These are phyloP conservation scores for Carallia brachiata DNA, from an alignment of 345 rosid species.

Conservation along the genomic window DNA sequence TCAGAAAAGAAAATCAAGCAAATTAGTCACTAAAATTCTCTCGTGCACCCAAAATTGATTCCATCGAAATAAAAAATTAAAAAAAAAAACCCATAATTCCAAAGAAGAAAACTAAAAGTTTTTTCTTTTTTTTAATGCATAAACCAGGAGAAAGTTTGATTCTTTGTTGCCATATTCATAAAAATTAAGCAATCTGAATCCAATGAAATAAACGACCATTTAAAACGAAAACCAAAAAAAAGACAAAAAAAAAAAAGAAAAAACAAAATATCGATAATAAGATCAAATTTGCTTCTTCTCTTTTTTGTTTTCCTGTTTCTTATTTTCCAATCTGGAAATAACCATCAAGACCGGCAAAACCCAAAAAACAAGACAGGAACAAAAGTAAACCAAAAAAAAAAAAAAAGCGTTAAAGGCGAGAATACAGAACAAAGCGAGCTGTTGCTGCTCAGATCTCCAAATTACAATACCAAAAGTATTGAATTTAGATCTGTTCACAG, in stretches of 20 bases:
- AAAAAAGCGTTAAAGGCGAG: not conserved
- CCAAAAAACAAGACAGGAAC: not conserved
- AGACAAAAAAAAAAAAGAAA: not conserved
- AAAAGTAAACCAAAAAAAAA: slow-evolving; percentile 5
- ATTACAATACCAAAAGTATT: not conserved
- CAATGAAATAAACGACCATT: slow-evolving; percentile 17
- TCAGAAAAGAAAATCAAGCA: not conserved
- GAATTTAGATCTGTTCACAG: not conserved
- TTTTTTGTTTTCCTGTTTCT: not conserved
- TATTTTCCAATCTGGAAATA: not conserved
- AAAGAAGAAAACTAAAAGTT: too few relatives aligned
- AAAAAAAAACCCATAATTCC: not conserved
- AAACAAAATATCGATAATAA: not conserved
- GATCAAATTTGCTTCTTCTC: not conserved
- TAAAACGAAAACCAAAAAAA: not conserved
- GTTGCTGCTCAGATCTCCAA: slow-evolving; percentile 7
- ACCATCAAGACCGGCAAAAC: slow-evolving; percentile 9
- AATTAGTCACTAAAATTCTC: too few relatives aligned
- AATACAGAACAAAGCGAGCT: slow-evolving; percentile 7
- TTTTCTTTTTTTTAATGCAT: too few relatives aligned
- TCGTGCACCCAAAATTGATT: too few relatives aligned
- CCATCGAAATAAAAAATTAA: too few relatives aligned
- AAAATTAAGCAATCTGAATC: slow-evolving; percentile 26
- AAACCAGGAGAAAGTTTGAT: not conserved
- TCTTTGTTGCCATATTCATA: not conserved